These are phyloP conservation scores for Neurospora hispaniola DNA, from an alignment of 495 filamentous ascomycete genomes.

Conservation along the genomic window DNA sequence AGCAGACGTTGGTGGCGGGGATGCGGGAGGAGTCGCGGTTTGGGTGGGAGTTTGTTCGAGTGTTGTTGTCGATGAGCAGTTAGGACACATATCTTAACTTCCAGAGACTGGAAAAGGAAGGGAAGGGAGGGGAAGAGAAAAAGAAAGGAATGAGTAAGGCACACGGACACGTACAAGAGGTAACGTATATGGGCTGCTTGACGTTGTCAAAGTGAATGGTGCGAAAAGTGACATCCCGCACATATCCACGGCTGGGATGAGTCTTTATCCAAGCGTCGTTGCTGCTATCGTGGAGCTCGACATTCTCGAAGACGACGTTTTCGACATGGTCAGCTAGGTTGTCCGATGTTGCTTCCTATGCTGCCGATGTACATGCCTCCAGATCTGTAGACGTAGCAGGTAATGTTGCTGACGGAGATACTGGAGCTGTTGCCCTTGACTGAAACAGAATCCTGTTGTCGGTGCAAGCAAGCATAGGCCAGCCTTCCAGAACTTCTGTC, in stretches of 20 bases:
- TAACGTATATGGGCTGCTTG: constrained; percentile 48
- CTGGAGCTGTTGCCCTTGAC: constrained; percentile 54
- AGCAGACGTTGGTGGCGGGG: constrained; percentile 39
- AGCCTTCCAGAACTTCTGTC: too few relatives aligned
- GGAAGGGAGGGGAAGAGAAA: not conserved
- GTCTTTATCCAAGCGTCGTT: constrained; percentile 49
- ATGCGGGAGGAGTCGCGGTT: constrained; percentile 43
- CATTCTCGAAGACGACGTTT: constrained; percentile 31
- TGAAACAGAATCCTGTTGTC: constrained; percentile 43
- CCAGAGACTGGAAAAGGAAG: not conserved
- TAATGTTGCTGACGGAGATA: constrained; percentile 28
- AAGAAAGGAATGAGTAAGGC: not conserved
- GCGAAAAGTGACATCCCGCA: constrained; percentile 42
- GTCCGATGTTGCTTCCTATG: constrained; percentile 23
- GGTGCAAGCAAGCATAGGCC: too few relatives aligned
- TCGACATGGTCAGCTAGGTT: constrained; percentile 24
- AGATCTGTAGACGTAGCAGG: constrained; percentile 33
- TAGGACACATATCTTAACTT: too few relatives aligned
- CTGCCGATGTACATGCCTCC: constrained; percentile 28
- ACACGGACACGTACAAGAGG: constrained; percentile 39
- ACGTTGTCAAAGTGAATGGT: constrained; percentile 39
- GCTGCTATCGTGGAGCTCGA: constrained; percentile 33
- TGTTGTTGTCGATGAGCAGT: not conserved
- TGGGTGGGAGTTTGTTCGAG: constrained; percentile 21
- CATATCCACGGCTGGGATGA: constrained; percentile 34